Percentiles rank a stretch among this genome's conserved stretches.
These are phyloP conservation scores for Rhizopus stolonifer DNA, from an alignment of 371 early-diverging fungal genomes.

Conservation along the genomic window DNA sequence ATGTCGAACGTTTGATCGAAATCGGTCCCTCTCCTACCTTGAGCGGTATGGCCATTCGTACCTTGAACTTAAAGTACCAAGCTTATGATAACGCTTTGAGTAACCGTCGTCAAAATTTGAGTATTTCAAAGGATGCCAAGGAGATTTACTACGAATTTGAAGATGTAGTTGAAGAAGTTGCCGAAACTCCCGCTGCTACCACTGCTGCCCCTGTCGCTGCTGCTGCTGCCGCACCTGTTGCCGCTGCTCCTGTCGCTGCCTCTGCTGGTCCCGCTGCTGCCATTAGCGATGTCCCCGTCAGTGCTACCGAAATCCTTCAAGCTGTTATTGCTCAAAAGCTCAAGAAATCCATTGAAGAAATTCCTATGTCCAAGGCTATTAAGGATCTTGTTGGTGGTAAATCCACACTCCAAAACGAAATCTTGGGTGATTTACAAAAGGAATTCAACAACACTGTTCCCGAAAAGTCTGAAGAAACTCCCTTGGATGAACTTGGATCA, in stretches of 20 bases:
- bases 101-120: slow-evolving; percentile 83
- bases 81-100: slow-evolving; percentile 94
- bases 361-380: slow-evolving; percentile 79
- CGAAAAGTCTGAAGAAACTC: slow-evolving; percentile 92
- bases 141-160: slow-evolving; percentile 94
- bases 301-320: slow-evolving; percentile 76
- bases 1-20: slow-evolving; percentile 88
- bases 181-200: slow-evolving; percentile 47
- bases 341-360: slow-evolving; percentile 78
- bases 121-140: slow-evolving; percentile 84
- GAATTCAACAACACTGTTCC: slow-evolving; percentile 87
- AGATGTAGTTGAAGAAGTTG: slow-evolving; percentile 46
- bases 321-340: slow-evolving; percentile 91
- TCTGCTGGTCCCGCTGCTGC: slow-evolving; percentile 24
- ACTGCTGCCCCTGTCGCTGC: slow-evolving; percentile 55
- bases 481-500: slow-evolving; percentile 81
- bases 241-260: slow-evolving; percentile 7
- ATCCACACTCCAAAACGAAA: slow-evolving; percentile 96
- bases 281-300: slow-evolving; percentile 74
- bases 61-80: slow-evolving; percentile 94
- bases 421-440: slow-evolving; percentile 92
- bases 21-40: slow-evolving; percentile 91
- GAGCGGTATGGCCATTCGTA: slow-evolving; percentile 91
- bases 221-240: slow-evolving; percentile 50
- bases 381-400: slow-evolving; percentile 95